A percentile compares a stretch with the other conserved stretches of the same genome.
Evolutionary conservation across 2,329 filamentous ascomycete species (phyloP).

Genomic region (Dissoconium aciculare): DNA sequence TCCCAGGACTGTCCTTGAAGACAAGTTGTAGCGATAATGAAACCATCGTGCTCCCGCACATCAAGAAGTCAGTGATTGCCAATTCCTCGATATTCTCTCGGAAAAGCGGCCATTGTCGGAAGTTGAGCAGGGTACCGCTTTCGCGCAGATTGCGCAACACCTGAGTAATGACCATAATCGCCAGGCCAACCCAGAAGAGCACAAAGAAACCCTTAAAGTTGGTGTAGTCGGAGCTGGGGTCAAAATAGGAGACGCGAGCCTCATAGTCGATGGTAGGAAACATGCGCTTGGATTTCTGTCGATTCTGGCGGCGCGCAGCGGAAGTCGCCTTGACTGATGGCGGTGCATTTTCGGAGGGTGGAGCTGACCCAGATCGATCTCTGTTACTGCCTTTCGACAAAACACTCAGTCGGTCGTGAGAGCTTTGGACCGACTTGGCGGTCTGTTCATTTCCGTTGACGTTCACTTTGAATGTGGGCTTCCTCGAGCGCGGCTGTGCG

Average conservation of each 20-base stretch:
- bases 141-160: slow-evolving; percentile 87
- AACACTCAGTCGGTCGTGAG: neutral
- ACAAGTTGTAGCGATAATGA: slow-evolving; percentile 9
- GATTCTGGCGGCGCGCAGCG: slow-evolving; percentile 65
- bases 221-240: slow-evolving; percentile 76
- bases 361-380: slow-evolving; percentile 29
- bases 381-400: neutral
- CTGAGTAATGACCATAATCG: slow-evolving; percentile 94
- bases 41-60: slow-evolving; percentile 33
- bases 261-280: slow-evolving; percentile 91
- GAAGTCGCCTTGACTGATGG: slow-evolving; percentile 80
- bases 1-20: slow-evolving; percentile 20
- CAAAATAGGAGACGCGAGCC: slow-evolving; percentile 85
- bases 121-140: slow-evolving; percentile 70
- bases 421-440: no score
- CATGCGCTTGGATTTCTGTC: slow-evolving; percentile 46
- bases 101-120: slow-evolving; percentile 78
- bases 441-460: no score
- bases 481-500: no score
- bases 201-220: slow-evolving; percentile 98
- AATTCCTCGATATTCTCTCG: slow-evolving; percentile 81
- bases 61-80: slow-evolving; percentile 65
- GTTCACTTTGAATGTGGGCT: no score
- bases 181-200: slow-evolving; percentile 91
- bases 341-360: slow-evolving; percentile 77